A percentile compares a stretch with the other conserved stretches of the same genome.
phyloP scores from a whole-genome alignment of 2,329 filamentous ascomycete genomes.

The Clarireedia paspali region DNA sequence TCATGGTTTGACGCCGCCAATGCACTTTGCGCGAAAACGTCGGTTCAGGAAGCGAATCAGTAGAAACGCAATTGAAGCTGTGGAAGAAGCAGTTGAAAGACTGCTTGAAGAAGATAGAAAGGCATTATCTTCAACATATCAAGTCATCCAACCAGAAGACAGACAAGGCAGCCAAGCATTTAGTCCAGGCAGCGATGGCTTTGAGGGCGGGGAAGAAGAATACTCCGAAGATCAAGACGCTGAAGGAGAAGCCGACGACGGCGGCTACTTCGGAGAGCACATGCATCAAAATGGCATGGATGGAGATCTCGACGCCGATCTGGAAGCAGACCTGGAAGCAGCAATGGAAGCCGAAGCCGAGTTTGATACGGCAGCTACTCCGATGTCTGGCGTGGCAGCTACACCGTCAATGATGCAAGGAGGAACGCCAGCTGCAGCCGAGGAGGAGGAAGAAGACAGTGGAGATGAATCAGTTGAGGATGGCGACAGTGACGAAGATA shows the following conservation, averaged over 20 bases:
- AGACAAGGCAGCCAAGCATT: conserved; percentile 22
- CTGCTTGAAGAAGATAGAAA: conserved; percentile 40
- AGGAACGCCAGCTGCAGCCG: conserved; percentile 17
- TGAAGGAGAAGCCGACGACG: conserved; percentile 33
- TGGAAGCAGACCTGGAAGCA: conserved; percentile 19
- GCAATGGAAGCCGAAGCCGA: conserved; percentile 23
- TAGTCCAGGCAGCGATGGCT: conserved; percentile 17
- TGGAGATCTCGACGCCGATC: conserved; percentile 32
- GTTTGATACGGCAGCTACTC: conserved; percentile 27
- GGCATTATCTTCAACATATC: conserved; percentile 33
- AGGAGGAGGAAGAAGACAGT: conserved; percentile 27
- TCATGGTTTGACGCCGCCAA: conserved; percentile 52
- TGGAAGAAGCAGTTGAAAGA: conserved; percentile 47
- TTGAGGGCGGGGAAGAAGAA: conserved; percentile 28
- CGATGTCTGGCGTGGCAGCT: conserved; percentile 23
- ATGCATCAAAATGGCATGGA: conserved; percentile 29
- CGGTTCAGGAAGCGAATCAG: conserved; percentile 50
- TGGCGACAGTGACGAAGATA: conserved; percentile 39
- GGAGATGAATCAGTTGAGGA: conserved; percentile 37
- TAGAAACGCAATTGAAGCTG: conserved; percentile 47
- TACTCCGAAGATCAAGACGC: conserved; percentile 32
- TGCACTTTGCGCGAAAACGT: conserved; percentile 49
- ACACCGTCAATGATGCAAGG: conserved; percentile 21
- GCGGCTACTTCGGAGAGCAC: conserved; percentile 18
- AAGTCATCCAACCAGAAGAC: conserved; percentile 33